Percentiles rank a stretch among this genome's conserved stretches.
Conservation (phyloP, 108 stramenopile genomes). For the Ochromonas danica region DNA sequence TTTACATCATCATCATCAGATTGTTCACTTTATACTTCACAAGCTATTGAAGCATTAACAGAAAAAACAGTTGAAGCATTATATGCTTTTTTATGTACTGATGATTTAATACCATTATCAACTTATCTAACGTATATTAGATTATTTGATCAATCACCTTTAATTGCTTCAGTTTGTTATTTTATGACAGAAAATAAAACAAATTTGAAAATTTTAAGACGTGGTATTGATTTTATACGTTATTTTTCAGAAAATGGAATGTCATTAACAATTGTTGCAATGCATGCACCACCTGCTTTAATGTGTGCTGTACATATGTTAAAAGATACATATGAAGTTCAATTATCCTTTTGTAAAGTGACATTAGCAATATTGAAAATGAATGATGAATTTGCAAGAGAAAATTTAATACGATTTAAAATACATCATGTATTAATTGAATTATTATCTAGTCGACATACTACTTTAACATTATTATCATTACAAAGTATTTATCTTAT, state of each 20-base stretch:
- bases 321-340: background rate
- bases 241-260: background rate
- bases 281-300: background rate
- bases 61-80: background rate
- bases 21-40: background rate
- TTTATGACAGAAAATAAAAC: background rate
- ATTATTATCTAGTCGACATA: background rate
- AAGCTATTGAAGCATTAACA: background rate
- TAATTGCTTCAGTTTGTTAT: background rate
- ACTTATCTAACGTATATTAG: background rate
- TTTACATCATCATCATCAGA: no score
- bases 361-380: background rate
- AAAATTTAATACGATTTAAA: background rate
- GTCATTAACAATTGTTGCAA: background rate
- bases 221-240: background rate
- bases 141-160: background rate
- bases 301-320: background rate
- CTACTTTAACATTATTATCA: no score
- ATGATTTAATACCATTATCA: background rate
- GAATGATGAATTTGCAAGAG: background rate
- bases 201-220: background rate
- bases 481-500: no score
- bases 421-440: background rate
- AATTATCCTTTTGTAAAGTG: background rate
- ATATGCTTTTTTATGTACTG: background rate